Conservation (phyloP, 1,284 basidiomycete species). For the Tilletia horrida region DNA sequence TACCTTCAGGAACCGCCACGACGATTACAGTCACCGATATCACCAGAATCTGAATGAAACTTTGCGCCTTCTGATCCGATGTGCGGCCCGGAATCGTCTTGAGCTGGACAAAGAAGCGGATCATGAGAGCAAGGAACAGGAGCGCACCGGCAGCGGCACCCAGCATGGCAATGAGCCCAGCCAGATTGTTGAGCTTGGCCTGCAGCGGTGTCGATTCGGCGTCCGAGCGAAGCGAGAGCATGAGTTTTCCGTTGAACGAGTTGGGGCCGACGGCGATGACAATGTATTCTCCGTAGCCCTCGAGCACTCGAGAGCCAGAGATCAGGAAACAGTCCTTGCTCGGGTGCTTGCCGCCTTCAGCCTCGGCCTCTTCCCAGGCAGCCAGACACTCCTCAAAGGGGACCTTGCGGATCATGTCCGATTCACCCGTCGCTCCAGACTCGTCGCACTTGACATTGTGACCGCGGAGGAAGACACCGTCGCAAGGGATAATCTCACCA, state of each 20-base stretch:
- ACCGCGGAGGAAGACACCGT: slow-evolving; percentile 86
- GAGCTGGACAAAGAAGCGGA: slow-evolving; percentile 87
- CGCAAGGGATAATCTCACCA: slow-evolving; percentile 91
- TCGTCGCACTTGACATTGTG: slow-evolving; percentile 96
- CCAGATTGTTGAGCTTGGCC: slow-evolving; percentile 84
- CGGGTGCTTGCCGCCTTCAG: slow-evolving; percentile 51
- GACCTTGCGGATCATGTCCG: slow-evolving; percentile 86
- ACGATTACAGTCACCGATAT: slow-evolving; percentile 93
- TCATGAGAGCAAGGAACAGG: slow-evolving; percentile 82
- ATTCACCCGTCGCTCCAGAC: slow-evolving; percentile 91
- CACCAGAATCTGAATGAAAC: slow-evolving; percentile 89
- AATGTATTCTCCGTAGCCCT: slow-evolving; percentile 89
- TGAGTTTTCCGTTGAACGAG: slow-evolving; percentile 83
- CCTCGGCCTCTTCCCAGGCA: slow-evolving; percentile 54
- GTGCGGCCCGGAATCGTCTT: slow-evolving; percentile 60
- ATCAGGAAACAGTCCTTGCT: slow-evolving; percentile 88
- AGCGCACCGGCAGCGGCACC: slow-evolving; percentile 77
- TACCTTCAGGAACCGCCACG: slow-evolving; percentile 92
- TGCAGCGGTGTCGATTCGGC: slow-evolving; percentile 85
- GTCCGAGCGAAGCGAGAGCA: slow-evolving; percentile 62
- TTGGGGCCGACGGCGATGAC: slow-evolving; percentile 85
- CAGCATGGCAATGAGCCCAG: slow-evolving; percentile 87
- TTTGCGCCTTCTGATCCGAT: slow-evolving; percentile 77
- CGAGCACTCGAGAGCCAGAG: slow-evolving; percentile 88
- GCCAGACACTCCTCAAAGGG: slow-evolving; percentile 73